Evolutionary conservation across 176 grass and related monocot species (phyloP), one percentile per base, ranked within the genome.

Genomic region (Pontederia paniculata): DNA sequence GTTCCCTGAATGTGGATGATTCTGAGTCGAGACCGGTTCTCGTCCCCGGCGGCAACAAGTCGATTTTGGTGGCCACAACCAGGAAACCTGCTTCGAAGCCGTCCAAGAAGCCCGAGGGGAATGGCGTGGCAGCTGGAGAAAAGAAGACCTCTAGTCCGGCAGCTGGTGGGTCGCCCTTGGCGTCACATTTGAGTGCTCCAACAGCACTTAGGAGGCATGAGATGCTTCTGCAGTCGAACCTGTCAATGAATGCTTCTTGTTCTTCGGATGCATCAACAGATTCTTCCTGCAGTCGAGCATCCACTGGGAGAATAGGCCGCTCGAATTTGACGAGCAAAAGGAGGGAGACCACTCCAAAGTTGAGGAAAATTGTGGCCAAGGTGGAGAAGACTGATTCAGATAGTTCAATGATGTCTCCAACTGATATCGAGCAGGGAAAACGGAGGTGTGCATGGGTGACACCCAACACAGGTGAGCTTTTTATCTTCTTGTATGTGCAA

Each of bases 1-100:
- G 85, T 15, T 87, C 91, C 11, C 48, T 83, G 18, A 89, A 96
- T 23, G 84, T 82, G 50, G 65, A 70, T 12, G 80, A 86, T 59
- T 50, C 63, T 16, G 78, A 81, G 18, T 66, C 70, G 14, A 78
- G 90, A 69, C 85, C 76, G 9, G 85, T 95, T 67, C 55, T 95
- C 12, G 76, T 83, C 41, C 90, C 90, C 11, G 90, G 74, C 8
- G 90, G 90, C 50, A 95, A 95, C 68, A 89, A 95, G 71, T 69
- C 78, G 48, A 73, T 9, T 50, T 54, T 60, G 12, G 65, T 23
- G 9, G 76, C 68, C 19, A 63, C 50, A 1, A 68, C 71, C 17
- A 70, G 65, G 52, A 96, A 96, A 53, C 82, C 79, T 10, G 77
- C 71, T 10, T 63, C 68, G 47, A 96, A 89, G 77, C 77, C 74